phyloP scores from a whole-genome alignment of 163 green algal genomes.

The Scenedesmus sp. region DNA sequence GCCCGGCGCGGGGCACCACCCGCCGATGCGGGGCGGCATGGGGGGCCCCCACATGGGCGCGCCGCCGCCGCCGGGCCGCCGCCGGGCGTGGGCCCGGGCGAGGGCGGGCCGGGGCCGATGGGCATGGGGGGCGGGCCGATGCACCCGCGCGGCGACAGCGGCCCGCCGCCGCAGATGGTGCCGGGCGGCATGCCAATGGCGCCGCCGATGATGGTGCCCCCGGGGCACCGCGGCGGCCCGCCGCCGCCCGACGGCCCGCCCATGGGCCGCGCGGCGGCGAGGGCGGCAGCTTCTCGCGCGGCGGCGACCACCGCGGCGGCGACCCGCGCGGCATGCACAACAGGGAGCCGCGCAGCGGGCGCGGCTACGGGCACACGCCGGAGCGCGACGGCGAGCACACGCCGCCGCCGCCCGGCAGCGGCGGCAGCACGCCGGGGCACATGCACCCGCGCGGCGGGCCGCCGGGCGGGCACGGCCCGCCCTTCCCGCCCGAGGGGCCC shows the following conservation, averaged over 20 bases:
- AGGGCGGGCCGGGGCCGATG: no score
- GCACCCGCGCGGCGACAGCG: no score
- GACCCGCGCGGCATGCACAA: no score
- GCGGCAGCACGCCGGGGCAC: not conserved
- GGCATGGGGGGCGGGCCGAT: no score
- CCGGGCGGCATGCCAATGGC: not conserved
- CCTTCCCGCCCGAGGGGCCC: no score
- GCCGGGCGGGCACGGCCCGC: no score
- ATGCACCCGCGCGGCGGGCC: no score
- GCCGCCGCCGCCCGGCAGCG: not conserved
- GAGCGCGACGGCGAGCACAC: slow-evolving; percentile 15
- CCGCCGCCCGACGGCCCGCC: not conserved
- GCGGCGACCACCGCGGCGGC: no score
- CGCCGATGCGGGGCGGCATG: slow-evolving; percentile 1
- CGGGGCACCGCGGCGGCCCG: not conserved
- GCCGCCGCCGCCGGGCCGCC: no score
- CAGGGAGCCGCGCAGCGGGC: slow-evolving; percentile 1
- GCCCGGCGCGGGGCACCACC: no score
- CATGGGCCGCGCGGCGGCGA: not conserved
- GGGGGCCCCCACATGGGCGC: no score
- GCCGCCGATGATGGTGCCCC: not conserved
- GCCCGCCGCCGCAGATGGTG: not conserved
- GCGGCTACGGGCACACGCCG: not conserved
- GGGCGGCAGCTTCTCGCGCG: not conserved
- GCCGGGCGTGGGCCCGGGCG: no score